Evolutionary conservation across 441 rosid genomes (phyloP).

Genomic region (Bocquillonia castaneifolia): DNA sequence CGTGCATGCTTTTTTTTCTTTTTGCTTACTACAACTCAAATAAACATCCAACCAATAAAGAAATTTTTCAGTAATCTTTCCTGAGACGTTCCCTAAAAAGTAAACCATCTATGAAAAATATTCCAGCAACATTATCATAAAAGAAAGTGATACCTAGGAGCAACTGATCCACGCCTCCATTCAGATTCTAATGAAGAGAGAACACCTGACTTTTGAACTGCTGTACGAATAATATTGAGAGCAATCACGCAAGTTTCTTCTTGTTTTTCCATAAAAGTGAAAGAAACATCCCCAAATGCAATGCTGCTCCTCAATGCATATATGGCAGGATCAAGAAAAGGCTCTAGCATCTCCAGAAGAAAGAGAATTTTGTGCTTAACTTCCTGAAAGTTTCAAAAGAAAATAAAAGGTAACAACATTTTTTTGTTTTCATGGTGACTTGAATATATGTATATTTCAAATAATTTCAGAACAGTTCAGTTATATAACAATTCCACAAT

Average conservation of each 20-base stretch:
- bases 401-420: neutral
- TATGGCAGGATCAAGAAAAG: conserved; percentile 75
- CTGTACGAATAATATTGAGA: conserved; percentile 64
- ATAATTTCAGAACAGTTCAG: conserved; percentile 5
- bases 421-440: neutral
- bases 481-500: too few species aligned
- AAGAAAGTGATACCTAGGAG: conserved; percentile 58
- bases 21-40: neutral
- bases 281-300: conserved; percentile 59
- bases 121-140: conserved; percentile 13
- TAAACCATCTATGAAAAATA: conserved; percentile 13
- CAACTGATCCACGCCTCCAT: conserved; percentile 78
- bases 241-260: conserved; percentile 56
- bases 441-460: neutral
- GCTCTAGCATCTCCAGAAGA: conserved; percentile 83
- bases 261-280: conserved; percentile 49
- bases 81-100: neutral
- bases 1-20: conserved; percentile 1
- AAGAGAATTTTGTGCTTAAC: conserved; percentile 79
- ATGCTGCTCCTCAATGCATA: conserved; percentile 46
- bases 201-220: conserved; percentile 66
- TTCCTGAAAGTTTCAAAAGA: conserved; percentile 44
- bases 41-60: conserved; percentile 1
- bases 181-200: conserved; percentile 79
- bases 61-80: neutral